A percentile compares a stretch with the other conserved stretches of the same genome.
phyloP scores from a whole-genome alignment of 2,329 filamentous ascomycete genomes.

The Nectriaceae sp. region DNA sequence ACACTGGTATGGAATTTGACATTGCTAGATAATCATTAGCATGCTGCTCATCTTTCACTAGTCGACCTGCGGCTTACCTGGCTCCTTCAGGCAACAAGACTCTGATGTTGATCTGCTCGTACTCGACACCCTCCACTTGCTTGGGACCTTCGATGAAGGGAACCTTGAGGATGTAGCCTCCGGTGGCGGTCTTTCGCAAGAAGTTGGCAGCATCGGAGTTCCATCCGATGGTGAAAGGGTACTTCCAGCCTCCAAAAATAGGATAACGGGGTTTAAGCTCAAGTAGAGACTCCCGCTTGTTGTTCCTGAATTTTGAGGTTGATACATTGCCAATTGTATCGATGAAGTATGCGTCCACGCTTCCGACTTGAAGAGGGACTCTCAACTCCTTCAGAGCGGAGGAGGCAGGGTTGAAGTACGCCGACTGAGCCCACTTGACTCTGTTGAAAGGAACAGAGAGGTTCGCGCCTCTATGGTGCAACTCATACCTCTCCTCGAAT shows the following conservation, averaged over 20 bases:
- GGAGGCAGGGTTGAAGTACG: slow-evolving; percentile 76
- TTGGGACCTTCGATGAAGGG: slow-evolving; percentile 93
- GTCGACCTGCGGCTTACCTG: slow-evolving; percentile 56
- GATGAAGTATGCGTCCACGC: slow-evolving; percentile 87
- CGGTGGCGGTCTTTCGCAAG: slow-evolving; percentile 65
- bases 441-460: slow-evolving; percentile 73
- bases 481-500: slow-evolving; percentile 89
- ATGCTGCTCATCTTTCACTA: not conserved
- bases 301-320: slow-evolving; percentile 83
- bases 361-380: slow-evolving; percentile 78
- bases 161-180: slow-evolving; percentile 83
- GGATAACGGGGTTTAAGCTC: slow-evolving; percentile 94
- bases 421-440: slow-evolving; percentile 71
- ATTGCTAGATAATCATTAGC: slow-evolving; percentile 59
- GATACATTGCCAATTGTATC: slow-evolving; percentile 97
- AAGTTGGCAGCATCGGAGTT: slow-evolving; percentile 81
- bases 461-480: slow-evolving; percentile 84
- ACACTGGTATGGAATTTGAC: slow-evolving; percentile 76
- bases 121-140: slow-evolving; percentile 81
- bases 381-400: slow-evolving; percentile 80
- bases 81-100: slow-evolving; percentile 91
- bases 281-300: slow-evolving; percentile 75
- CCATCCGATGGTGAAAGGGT: slow-evolving; percentile 96
- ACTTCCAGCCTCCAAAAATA: slow-evolving; percentile 97
- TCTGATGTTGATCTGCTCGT: slow-evolving; percentile 76